Evolutionary conservation across 306 rosid genomes (phyloP).

Genomic region (Parietaria judaica): DNA sequence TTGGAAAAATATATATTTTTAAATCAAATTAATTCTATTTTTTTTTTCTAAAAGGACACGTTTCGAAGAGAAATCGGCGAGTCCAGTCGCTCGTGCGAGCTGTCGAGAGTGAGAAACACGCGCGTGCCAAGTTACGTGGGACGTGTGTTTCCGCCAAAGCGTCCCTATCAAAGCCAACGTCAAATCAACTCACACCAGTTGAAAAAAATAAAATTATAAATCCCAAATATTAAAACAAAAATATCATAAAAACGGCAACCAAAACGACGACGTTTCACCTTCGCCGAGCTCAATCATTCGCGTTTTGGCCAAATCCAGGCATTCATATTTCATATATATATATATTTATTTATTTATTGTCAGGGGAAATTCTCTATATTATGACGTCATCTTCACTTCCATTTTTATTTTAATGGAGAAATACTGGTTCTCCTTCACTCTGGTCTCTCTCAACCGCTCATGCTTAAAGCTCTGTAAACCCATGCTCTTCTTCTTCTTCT

Average conservation of each 20-base stretch:
- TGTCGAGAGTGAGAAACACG: too few species aligned
- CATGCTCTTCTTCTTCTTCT: conserved; percentile 7
- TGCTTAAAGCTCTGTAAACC: neutral
- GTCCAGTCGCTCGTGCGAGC: too few species aligned
- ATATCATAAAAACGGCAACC: neutral
- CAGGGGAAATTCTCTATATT: conserved; percentile 1
- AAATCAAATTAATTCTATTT: too few species aligned
- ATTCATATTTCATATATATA: neutral
- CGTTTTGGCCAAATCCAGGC: neutral
- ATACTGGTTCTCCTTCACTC: conserved; percentile 23
- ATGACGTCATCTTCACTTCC: conserved; percentile 15
- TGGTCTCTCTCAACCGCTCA: conserved; percentile 4
- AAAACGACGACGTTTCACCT: conserved; percentile 31
- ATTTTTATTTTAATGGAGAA: conserved; percentile 9
- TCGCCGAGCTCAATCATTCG: neutral
- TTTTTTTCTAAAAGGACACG: too few species aligned
- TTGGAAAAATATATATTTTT: too few species aligned
- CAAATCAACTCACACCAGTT: conserved; percentile 10
- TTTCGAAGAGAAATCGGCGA: too few species aligned
- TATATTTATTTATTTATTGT: too few species aligned
- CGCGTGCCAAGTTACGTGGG: too few species aligned
- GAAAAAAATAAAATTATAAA: neutral
- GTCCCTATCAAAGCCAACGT: conserved; percentile 11
- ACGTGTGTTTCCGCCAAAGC: too few species aligned
- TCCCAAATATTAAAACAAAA: neutral